These are phyloP conservation scores for Eucalyptus albens DNA, from an alignment of 345 rosid species.

Conservation along the genomic window DNA sequence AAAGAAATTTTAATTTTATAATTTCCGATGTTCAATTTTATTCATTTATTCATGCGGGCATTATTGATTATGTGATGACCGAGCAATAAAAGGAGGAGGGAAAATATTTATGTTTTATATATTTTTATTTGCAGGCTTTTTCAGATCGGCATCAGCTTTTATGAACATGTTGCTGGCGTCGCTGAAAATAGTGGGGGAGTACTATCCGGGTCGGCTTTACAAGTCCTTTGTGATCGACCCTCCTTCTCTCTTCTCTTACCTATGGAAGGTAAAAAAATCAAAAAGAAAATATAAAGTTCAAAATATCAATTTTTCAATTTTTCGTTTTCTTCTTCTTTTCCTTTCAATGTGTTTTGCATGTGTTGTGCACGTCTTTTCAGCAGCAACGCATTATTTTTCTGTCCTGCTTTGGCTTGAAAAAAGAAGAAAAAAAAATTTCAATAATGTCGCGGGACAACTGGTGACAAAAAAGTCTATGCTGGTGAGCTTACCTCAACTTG, in stretches of 20 bases:
- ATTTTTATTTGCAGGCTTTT: conserved; percentile 48
- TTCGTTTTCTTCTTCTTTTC: too few species aligned
- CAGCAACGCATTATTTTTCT: background rate
- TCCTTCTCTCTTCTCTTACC: conserved; percentile 80
- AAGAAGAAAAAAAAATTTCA: background rate
- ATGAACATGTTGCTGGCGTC: conserved; percentile 61
- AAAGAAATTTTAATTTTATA: background rate
- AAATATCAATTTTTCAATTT: background rate
- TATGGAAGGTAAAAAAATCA: conserved; percentile 72
- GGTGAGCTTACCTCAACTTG: background rate
- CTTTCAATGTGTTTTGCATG: too few species aligned
- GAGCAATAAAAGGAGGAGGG: background rate
- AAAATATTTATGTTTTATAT: background rate
- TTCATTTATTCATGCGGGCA: background rate
- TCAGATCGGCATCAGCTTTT: conserved; percentile 92
- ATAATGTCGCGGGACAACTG: background rate
- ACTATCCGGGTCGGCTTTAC: conserved; percentile 78
- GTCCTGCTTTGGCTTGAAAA: background rate
- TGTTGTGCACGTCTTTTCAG: background rate
- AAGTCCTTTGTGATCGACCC: conserved; percentile 87
- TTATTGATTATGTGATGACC: background rate
- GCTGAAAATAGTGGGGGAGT: conserved; percentile 66
- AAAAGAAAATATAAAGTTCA: background rate
- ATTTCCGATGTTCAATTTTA: background rate
- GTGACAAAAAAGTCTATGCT: background rate